A percentile compares a stretch with the other conserved stretches of the same genome.
Evolutionary conservation across 129 eudicot species (phyloP).

Genomic region (Pittosporum tobira): DNA sequence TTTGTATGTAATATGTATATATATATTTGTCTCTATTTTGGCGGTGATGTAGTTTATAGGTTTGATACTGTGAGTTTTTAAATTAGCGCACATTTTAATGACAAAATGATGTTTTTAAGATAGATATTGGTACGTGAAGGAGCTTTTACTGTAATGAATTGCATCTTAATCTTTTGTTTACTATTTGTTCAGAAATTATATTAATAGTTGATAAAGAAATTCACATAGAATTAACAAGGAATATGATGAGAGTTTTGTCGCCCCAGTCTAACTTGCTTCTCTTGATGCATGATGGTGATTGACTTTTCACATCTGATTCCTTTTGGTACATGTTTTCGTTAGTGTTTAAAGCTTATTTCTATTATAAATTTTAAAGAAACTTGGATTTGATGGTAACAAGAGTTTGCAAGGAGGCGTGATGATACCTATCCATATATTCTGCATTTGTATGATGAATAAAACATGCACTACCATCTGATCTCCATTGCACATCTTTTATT

Average conservation of each 20-base stretch:
- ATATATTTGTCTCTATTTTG: too few relatives aligned
- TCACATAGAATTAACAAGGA: neutral
- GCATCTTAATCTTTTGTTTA: neutral
- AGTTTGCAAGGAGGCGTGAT: slow-evolving; percentile 10
- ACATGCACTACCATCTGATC: slow-evolving; percentile 32
- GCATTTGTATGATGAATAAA: slow-evolving; percentile 20
- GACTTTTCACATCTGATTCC: slow-evolving; percentile 15
- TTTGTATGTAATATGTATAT: too few relatives aligned
- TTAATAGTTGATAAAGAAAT: too few relatives aligned
- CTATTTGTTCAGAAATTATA: neutral
- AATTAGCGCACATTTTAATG: too few relatives aligned
- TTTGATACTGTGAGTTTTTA: too few relatives aligned
- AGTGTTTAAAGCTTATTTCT: neutral
- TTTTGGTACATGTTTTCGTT: neutral
- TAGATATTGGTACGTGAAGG: too few relatives aligned
- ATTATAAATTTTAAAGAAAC: neutral
- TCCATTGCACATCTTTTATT: neutral
- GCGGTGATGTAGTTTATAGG: too few relatives aligned
- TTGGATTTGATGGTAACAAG: neutral
- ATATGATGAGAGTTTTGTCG: slow-evolving; percentile 20
- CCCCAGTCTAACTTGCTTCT: slow-evolving; percentile 22
- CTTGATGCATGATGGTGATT: slow-evolving; percentile 20
- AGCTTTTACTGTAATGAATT: too few relatives aligned
- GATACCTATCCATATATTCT: slow-evolving; percentile 21
- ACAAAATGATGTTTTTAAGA: too few relatives aligned